Conservation (phyloP, 305 asterid genomes). For the Solanum hybrid region DNA sequence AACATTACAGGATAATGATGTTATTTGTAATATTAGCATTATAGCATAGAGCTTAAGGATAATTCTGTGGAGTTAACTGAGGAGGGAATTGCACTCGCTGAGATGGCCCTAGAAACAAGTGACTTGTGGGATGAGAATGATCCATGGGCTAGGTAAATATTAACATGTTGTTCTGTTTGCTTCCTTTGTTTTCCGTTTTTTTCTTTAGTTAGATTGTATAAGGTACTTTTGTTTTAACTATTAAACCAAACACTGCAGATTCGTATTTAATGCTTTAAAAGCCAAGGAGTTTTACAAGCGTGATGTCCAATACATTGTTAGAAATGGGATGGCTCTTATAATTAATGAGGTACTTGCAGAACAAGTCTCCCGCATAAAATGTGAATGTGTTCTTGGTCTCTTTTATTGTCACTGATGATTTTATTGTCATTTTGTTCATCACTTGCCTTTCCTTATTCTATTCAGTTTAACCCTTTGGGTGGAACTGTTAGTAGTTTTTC, state of each 20-base stretch:
- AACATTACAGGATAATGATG: not conserved
- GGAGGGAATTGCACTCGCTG: slow-evolving; percentile 83
- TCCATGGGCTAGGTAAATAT: slow-evolving; percentile 95
- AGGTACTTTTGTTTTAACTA: slow-evolving; percentile 5
- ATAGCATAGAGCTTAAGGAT: slow-evolving; percentile 85
- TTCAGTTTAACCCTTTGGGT: not conserved
- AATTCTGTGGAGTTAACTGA: slow-evolving; percentile 95
- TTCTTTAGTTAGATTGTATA: not conserved
- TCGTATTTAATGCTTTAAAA: slow-evolving; percentile 84
- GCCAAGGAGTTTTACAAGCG: slow-evolving; percentile 92
- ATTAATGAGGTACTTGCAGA: slow-evolving; percentile 64
- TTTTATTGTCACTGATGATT: not conserved
- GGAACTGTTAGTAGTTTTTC: not conserved
- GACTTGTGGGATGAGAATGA: slow-evolving; percentile 99
- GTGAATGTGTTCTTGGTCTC: not conserved
- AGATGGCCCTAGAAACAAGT: slow-evolving; percentile 93
- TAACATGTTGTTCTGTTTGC: not conserved
- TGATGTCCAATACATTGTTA: slow-evolving; percentile 93
- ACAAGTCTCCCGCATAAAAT: not conserved
- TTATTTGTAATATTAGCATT: slow-evolving; percentile 57
- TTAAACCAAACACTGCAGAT: slow-evolving; percentile 36
- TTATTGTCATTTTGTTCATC: not conserved
- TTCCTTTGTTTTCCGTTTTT: not conserved
- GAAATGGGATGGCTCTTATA: slow-evolving; percentile 86
- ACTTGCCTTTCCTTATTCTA: not conserved